Base-by-base conservation (phyloP, 140 eudicot species). In the Bidens hawaiensis region DNA sequence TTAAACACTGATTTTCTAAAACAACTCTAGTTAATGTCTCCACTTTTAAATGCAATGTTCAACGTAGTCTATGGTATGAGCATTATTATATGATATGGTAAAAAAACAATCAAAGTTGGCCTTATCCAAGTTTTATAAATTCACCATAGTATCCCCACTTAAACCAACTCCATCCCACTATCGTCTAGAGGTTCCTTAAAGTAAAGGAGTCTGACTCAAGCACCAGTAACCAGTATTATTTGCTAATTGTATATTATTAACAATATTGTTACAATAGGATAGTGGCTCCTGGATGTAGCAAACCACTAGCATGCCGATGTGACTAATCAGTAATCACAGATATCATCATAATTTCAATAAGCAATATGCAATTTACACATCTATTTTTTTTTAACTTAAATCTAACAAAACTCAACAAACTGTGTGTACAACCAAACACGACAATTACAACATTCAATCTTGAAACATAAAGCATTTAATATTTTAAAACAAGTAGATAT, bases 401-500 rank as follows among this genome's bases (percentile, higher is more conserved):
- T 47, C 41, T 6, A 45, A 33, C 40, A 45, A 33, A 6, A 46
- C 33, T 30, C 65, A 38, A 38, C 13, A 52, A 24, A 52, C 27
- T 15, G 38, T 16, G 6, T 15, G 18, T 25, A 55, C 28, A 67
- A n/a, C 56, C 62, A 53, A 63, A 21, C 23, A 31, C 34, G 46
- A 19, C 12, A 64, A 69, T 45, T 10, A 45, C 67, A 57, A 43
- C 50, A 58, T 45, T 42, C 33, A 68, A 33, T 49, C 67, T 27
- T 30, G 8, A 62, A 52, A 16, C 62, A 65, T 36, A 34, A 23
- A 21, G 15, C 72, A 51, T 52, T 52, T 21, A 3, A 47, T 14
- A 65, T 33, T 9, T 21, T 31, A 34, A 22, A 34, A 14, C 52
- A 10, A 22, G 16, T 45, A 51, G 13, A 11, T 1, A 23, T 26